phyloP scores from a whole-genome alignment of 163 green algal species.

The Coccomyxa subellipsoidea region DNA sequence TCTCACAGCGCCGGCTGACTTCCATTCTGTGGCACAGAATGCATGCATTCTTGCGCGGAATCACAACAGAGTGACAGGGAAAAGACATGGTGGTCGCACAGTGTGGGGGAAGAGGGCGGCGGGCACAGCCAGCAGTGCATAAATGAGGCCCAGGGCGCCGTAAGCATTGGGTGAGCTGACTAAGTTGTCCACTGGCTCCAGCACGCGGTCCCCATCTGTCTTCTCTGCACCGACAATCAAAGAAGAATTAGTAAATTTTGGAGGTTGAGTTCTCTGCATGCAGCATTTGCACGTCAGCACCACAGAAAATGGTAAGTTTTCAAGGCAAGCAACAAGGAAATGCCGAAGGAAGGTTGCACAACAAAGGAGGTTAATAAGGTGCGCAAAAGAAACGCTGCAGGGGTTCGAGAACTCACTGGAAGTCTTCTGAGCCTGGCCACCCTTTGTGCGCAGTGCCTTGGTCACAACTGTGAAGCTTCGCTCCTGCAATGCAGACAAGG shows the following conservation, averaged over 20 bases:
- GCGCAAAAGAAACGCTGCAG: not conserved
- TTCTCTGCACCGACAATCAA: constrained; percentile 10
- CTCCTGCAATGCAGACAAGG: not conserved
- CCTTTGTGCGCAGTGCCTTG: not conserved
- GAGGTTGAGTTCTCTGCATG: too few relatives aligned
- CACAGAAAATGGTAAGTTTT: not conserved
- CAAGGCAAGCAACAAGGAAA: not conserved
- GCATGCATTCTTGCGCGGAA: too few relatives aligned
- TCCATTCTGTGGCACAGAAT: too few relatives aligned
- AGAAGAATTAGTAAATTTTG: too few relatives aligned
- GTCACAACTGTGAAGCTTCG: not conserved
- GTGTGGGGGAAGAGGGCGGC: constrained; percentile 15
- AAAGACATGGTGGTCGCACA: not conserved
- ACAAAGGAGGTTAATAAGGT: not conserved
- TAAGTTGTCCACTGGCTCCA: constrained; percentile 2
- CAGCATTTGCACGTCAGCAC: not conserved
- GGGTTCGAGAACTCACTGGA: not conserved
- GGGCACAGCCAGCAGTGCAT: constrained; percentile 11
- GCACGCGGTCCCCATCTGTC: constrained; percentile 7
- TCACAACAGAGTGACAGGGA: too few relatives aligned
- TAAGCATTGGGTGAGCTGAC: constrained; percentile 19
- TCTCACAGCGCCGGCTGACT: too few relatives aligned
- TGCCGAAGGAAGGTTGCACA: not conserved
- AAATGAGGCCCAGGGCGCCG: constrained; percentile 8
- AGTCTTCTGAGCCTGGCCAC: constrained; percentile 7